Conservation (phyloP, 2,329 filamentous ascomycete species). For the Calycina marina region DNA sequence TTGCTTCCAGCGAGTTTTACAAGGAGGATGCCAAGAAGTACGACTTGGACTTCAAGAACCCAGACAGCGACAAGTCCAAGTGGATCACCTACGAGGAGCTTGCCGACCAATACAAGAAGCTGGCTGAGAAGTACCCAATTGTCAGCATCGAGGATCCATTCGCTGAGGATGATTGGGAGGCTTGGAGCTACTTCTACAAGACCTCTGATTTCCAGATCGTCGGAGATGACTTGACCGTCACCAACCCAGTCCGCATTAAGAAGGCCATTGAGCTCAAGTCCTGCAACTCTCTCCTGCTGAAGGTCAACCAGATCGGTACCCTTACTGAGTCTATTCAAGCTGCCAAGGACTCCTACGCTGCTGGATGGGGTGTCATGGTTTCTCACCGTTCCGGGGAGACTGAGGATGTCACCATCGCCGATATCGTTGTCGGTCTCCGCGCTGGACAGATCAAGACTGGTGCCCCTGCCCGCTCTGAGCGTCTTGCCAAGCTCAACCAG, state of each 20-base stretch:
- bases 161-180: slow-evolving; percentile 99
- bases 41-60: slow-evolving; percentile 99
- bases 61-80: slow-evolving; percentile 86
- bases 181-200: slow-evolving; percentile 99
- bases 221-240: slow-evolving; percentile 96
- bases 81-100: slow-evolving; percentile 99
- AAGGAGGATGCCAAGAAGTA: slow-evolving; percentile 97
- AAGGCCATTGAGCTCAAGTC: slow-evolving; percentile 98
- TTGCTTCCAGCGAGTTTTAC: slow-evolving; percentile 99
- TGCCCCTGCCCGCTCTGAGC: slow-evolving; percentile 91
- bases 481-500: slow-evolving; percentile 99
- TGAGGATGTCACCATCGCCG: slow-evolving; percentile 97
- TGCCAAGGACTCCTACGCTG: slow-evolving; percentile 93
- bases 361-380: slow-evolving; percentile 98
- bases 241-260: slow-evolving; percentile 98
- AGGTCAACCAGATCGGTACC: slow-evolving; percentile 99
- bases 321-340: slow-evolving; percentile 98
- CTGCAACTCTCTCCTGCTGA: slow-evolving; percentile 93
- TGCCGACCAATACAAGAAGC: slow-evolving; percentile 74
- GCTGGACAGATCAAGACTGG: slow-evolving; percentile 98
- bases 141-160: slow-evolving; percentile 98
- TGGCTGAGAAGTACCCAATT: slow-evolving; percentile 93
- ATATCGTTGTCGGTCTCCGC: slow-evolving; percentile 93
- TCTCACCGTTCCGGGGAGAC: slow-evolving; percentile 99
- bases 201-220: slow-evolving; percentile 97